phyloP scores from a whole-genome alignment of 1,284 basidiomycete genomes.

The Bjerkandera adusta region DNA sequence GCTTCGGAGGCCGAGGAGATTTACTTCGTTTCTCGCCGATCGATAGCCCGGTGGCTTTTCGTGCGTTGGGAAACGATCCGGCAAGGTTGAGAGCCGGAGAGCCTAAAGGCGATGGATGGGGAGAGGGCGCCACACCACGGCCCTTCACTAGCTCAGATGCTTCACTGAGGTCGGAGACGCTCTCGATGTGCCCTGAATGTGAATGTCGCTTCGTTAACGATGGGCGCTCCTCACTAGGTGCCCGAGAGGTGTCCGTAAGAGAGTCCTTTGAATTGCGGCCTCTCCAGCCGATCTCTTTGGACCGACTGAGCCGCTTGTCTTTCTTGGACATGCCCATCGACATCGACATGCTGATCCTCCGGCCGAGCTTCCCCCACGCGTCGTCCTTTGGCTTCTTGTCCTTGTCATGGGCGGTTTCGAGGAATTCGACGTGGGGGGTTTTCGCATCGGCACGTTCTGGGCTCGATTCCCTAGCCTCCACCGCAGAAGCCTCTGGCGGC shows the following conservation, averaged over 20 bases:
- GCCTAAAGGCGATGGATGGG: conserved; percentile 15
- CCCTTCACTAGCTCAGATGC: conserved; percentile 10
- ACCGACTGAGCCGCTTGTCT: conserved; percentile 28
- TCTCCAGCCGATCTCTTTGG: conserved; percentile 24
- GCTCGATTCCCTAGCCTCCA: conserved; percentile 13
- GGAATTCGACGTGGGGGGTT: conserved; percentile 20
- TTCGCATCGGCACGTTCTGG: conserved; percentile 11
- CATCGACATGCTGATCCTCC: conserved; percentile 50
- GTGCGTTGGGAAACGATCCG: conserved; percentile 7
- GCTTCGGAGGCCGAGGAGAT: conserved; percentile 50
- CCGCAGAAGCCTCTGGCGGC: neutral
- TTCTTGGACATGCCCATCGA: conserved; percentile 44
- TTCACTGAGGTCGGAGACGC: conserved; percentile 17
- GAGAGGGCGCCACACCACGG: conserved; percentile 8
- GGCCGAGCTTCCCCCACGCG: conserved; percentile 57
- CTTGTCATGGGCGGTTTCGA: conserved; percentile 13
- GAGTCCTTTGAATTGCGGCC: conserved; percentile 17
- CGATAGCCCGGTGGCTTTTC: conserved; percentile 9
- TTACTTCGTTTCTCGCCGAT: conserved; percentile 3
- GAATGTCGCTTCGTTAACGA: too few species aligned
- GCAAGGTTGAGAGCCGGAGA: conserved; percentile 16
- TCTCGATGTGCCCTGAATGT: conserved; percentile 15
- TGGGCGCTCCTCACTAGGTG: conserved; percentile 17
- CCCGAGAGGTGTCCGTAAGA: conserved; percentile 20
- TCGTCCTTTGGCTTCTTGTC: conserved; percentile 38